phyloP scores from a whole-genome alignment of 2,329 filamentous ascomycete species.

The Lecanicillium sp. region DNA sequence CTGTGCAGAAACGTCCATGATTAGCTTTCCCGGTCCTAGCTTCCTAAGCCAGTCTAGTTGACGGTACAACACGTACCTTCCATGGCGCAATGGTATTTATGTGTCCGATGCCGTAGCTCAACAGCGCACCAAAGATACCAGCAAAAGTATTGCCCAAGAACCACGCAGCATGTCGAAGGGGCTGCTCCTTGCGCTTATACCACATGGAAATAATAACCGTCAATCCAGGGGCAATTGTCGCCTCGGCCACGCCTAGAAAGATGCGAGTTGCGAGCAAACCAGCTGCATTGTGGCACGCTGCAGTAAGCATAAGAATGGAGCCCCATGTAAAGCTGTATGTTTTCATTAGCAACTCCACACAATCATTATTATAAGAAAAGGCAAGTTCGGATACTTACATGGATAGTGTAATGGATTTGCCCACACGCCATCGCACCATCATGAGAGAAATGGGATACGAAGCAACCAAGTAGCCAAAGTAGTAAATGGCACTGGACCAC shows the following conservation, averaged over 20 bases:
- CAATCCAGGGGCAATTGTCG: slow-evolving; percentile 43
- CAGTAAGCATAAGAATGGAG: slow-evolving; percentile 13
- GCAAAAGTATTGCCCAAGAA: slow-evolving; percentile 23
- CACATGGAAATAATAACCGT: slow-evolving; percentile 45
- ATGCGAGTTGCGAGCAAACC: slow-evolving; percentile 42
- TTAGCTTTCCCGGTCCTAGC: background rate
- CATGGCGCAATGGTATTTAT: slow-evolving; percentile 11
- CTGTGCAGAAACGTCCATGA: background rate
- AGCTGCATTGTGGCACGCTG: slow-evolving; percentile 33
- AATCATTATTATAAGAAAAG: too few species aligned
- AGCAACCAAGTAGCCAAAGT: slow-evolving; percentile 38
- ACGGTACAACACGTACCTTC: slow-evolving; percentile 17
- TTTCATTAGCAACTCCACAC: background rate
- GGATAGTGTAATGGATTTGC: slow-evolving; percentile 17
- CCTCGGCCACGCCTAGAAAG: slow-evolving; percentile 44
- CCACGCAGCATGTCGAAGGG: slow-evolving; percentile 22
- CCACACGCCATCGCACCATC: slow-evolving; percentile 18
- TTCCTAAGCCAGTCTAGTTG: background rate
- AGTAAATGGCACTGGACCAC: slow-evolving; percentile 42
- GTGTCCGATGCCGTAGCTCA: slow-evolving; percentile 23
- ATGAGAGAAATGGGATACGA: slow-evolving; percentile 18
- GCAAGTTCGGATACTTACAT: too few species aligned
- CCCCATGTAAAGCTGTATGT: slow-evolving; percentile 10
- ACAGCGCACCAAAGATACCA: slow-evolving; percentile 17
- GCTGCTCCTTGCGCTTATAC: slow-evolving; percentile 30